Percentiles rank a stretch among this genome's conserved stretches.
These are phyloP conservation scores for Lobosporangium transversale DNA, from an alignment of 192 early-diverging fungal genomes.

Conservation along the genomic window DNA sequence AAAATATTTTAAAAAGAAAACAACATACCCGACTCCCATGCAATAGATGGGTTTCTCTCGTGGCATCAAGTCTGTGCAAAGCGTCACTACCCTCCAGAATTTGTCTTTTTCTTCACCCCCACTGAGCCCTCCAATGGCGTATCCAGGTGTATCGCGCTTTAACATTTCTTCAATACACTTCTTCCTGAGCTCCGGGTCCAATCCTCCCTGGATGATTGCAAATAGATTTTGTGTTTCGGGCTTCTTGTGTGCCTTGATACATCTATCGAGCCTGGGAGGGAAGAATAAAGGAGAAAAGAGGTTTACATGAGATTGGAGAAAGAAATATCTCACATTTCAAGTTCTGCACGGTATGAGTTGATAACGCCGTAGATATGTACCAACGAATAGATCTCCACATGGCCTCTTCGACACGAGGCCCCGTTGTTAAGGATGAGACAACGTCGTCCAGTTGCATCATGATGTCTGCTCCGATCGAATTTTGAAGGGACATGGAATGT, in stretches of 20 bases:
- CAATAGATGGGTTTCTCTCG: conserved; percentile 88
- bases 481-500: conserved; percentile 87
- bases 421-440: conserved; percentile 82
- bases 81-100: conserved; percentile 84
- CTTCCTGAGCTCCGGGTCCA: conserved; percentile 73
- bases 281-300: neutral
- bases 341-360: too few relatives aligned
- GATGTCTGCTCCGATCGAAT: conserved; percentile 88
- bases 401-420: conserved; percentile 87
- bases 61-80: conserved; percentile 85
- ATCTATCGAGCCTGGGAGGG: conserved; percentile 70
- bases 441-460: conserved; percentile 96
- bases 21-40: conserved; percentile 85
- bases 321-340: too few relatives aligned
- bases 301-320: too few relatives aligned
- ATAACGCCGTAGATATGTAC: too few relatives aligned
- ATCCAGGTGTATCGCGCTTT: conserved; percentile 83
- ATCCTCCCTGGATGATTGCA: conserved; percentile 90
- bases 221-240: conserved; percentile 83
- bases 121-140: conserved; percentile 86
- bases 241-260: conserved; percentile 77
- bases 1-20: too few relatives aligned
- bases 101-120: conserved; percentile 88
- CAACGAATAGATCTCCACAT: conserved; percentile 91
- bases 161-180: conserved; percentile 85